Percentiles rank a stretch among this genome's conserved stretches.
These are phyloP conservation scores for Parietichytrium sp. DNA, from an alignment of 108 stramenopile genomes.

Conservation along the genomic window DNA sequence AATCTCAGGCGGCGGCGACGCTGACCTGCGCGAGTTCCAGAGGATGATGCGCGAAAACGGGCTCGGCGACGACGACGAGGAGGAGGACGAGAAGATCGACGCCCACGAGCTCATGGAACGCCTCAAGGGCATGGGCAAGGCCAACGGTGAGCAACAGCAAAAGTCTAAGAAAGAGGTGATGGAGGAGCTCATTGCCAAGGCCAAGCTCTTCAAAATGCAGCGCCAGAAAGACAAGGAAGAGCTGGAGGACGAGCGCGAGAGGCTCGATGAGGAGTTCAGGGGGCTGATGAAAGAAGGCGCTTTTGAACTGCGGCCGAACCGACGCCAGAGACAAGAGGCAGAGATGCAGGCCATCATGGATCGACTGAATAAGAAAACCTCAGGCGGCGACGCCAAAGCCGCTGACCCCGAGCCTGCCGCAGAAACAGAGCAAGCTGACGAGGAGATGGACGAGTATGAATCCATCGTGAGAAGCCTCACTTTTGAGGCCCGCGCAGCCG, in stretches of 20 bases:
- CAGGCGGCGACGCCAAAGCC: too few relatives aligned
- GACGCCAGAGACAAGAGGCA: neutral
- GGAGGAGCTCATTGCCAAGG: constrained; percentile 45
- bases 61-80: constrained; percentile 36
- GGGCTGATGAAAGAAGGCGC: neutral
- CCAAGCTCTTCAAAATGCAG: constrained; percentile 41
- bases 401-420: neutral
- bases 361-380: neutral
- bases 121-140: neutral
- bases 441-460: constrained; percentile 42
- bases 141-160: neutral
- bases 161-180: constrained; percentile 40
- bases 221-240: constrained; percentile 44
- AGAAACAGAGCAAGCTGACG: neutral
- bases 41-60: constrained; percentile 35
- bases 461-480: neutral
- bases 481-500: constrained; percentile 37
- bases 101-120: constrained; percentile 4
- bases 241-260: constrained; percentile 40
- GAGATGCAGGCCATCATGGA: constrained; percentile 5
- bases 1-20: neutral
- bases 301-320: constrained; percentile 25
- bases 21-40: constrained; percentile 10
- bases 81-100: constrained; percentile 38
- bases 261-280: constrained; percentile 41